Evolutionary conservation across 2,329 filamentous ascomycete species (phyloP).

Genomic region (Bimuria novae-zelandiae): DNA sequence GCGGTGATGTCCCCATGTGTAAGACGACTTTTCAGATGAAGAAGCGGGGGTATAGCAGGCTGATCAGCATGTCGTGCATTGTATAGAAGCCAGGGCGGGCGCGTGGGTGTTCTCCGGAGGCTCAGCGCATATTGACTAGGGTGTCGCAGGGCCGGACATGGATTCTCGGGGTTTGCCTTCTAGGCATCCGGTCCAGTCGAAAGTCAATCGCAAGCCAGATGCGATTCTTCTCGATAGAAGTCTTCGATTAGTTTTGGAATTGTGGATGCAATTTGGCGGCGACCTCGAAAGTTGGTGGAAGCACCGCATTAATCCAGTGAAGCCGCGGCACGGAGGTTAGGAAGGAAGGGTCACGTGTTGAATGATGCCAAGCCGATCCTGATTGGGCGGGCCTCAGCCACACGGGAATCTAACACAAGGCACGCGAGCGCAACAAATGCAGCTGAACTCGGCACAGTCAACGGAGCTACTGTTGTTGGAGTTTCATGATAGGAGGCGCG

Average conservation of each 20-base stretch:
- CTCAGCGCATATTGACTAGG: conserved; percentile 6
- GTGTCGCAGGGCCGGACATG: conserved; percentile 18
- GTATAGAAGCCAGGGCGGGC: conserved; percentile 10
- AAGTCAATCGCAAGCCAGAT: too few species aligned
- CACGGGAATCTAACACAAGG: neutral
- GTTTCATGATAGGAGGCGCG: too few species aligned
- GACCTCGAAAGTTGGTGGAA: neutral
- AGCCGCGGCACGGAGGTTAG: too few species aligned
- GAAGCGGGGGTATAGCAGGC: conserved; percentile 10
- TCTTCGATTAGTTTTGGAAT: too few species aligned
- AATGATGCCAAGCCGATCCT: neutral
- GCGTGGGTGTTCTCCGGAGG: conserved; percentile 10
- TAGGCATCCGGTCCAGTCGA: too few species aligned
- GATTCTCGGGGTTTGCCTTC: conserved; percentile 13
- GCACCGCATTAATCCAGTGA: neutral
- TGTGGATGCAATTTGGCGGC: neutral
- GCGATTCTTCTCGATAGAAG: neutral
- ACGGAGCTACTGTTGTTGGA: too few species aligned
- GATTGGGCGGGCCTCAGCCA: conserved; percentile 1
- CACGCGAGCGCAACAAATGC: neutral
- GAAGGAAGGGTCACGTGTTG: neutral
- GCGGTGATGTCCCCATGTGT: too few species aligned
- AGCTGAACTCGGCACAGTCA: too few species aligned
- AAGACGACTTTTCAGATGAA: neutral
- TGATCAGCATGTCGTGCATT: conserved; percentile 21